Evolutionary conservation across 1,284 basidiomycete genomes (phyloP).

Genomic region (Malassezia nana): DNA sequence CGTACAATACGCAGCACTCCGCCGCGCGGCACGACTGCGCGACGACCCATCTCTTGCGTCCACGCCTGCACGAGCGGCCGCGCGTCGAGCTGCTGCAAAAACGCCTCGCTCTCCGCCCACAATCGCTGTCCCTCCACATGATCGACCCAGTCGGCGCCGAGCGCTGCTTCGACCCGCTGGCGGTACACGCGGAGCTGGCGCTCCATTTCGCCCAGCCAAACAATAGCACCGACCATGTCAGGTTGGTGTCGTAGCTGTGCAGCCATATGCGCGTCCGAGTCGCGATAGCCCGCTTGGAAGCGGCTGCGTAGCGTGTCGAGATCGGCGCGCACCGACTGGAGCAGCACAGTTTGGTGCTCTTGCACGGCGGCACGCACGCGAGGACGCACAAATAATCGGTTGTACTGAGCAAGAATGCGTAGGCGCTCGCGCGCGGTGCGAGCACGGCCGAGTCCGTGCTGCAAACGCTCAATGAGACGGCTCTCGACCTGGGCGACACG

Average conservation of each 20-base stretch:
- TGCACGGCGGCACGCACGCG: conserved; percentile 79
- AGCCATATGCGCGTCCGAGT: conserved; percentile 94
- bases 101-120: conserved; percentile 77
- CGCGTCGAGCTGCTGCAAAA: conserved; percentile 91
- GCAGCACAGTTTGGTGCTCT: conserved; percentile 80
- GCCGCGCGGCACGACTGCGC: conserved; percentile 78
- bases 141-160: conserved; percentile 95
- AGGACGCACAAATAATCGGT: conserved; percentile 91
- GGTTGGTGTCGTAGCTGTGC: conserved; percentile 94
- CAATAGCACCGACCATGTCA: conserved; percentile 90
- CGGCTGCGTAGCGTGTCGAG: conserved; percentile 91
- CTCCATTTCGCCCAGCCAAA: conserved; percentile 97
- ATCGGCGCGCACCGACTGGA: conserved; percentile 72
- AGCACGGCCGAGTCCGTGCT: conserved; percentile 87
- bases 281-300: conserved; percentile 69
- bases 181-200: conserved; percentile 91
- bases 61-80: conserved; percentile 88
- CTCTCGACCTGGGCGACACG: conserved; percentile 94
- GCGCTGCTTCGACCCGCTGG: conserved; percentile 98
- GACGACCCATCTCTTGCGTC: conserved; percentile 83
- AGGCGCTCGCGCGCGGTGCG: conserved; percentile 99
- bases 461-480: conserved; percentile 85
- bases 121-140: conserved; percentile 98
- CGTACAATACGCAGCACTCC: conserved; percentile 78
- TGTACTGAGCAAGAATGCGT: conserved; percentile 95